phyloP scores from a whole-genome alignment of 129 eudicot genomes.

The Daucus carota region DH1_v3.0 NC_030383.2:59560001-59560500 shows the following conservation, averaged over 20 bases:
- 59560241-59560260: conserved; percentile 98
- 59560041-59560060: neutral
- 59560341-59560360: conserved; percentile 97
- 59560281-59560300: conserved; percentile 98
- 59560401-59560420: conserved; percentile 99
- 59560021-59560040: too few species aligned
- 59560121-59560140: neutral
- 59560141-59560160: neutral
- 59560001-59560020: too few species aligned
- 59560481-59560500: neutral
- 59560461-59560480: neutral
- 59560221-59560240: neutral
- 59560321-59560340: conserved; percentile 97
- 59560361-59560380: conserved; percentile 89
- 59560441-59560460: neutral
- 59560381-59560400: conserved; percentile 92
- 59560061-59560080: neutral
- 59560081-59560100: too few species aligned
- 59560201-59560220: neutral
- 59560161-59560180: neutral
- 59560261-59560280: conserved; percentile 80
- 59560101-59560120: neutral
- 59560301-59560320: conserved; percentile 86
- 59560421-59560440: conserved; percentile 50
- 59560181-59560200: conserved; percentile 1